Evolutionary conservation across 208 protist genomes (phyloP).

Genomic region (Leishmania gerbilli): DNA sequence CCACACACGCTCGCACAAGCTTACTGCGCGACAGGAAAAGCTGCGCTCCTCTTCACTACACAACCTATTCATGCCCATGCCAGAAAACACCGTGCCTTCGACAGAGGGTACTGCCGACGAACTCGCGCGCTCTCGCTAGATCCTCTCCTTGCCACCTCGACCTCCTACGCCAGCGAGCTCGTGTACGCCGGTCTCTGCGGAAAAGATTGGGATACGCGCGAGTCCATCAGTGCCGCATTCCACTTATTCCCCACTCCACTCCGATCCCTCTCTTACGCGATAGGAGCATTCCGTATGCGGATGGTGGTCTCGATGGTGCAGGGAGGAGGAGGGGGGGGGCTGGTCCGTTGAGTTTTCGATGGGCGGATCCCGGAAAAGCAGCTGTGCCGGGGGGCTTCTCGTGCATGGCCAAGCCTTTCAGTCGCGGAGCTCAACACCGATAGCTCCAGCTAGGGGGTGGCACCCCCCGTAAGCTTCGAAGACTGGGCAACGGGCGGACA

Average conservation of each 20-base stretch:
- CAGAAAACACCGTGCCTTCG: not conserved
- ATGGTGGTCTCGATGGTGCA: not conserved
- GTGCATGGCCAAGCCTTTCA: not conserved
- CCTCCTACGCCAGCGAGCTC: not conserved
- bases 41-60: not conserved
- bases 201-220: not conserved
- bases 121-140: not conserved
- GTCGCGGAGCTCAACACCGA: not conserved
- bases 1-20: conserved; percentile 1
- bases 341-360: not conserved
- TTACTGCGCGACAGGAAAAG: not conserved
- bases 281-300: not conserved
- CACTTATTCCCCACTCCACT: not conserved
- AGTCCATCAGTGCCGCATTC: not conserved
- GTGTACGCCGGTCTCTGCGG: too few relatives aligned
- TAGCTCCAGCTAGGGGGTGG: not conserved
- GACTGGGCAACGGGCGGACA: not conserved
- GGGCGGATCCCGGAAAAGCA: not conserved
- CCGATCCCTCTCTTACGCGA: not conserved
- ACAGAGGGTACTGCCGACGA: not conserved
- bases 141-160: not conserved
- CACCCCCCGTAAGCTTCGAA: not conserved
- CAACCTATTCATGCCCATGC: not conserved
- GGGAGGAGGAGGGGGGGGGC: too few relatives aligned
- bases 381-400: not conserved